Percentiles rank a stretch among this genome's conserved stretches.
Evolutionary conservation across 1,284 basidiomycete species (phyloP).

Genomic region (Cystobasidium sp.): DNA sequence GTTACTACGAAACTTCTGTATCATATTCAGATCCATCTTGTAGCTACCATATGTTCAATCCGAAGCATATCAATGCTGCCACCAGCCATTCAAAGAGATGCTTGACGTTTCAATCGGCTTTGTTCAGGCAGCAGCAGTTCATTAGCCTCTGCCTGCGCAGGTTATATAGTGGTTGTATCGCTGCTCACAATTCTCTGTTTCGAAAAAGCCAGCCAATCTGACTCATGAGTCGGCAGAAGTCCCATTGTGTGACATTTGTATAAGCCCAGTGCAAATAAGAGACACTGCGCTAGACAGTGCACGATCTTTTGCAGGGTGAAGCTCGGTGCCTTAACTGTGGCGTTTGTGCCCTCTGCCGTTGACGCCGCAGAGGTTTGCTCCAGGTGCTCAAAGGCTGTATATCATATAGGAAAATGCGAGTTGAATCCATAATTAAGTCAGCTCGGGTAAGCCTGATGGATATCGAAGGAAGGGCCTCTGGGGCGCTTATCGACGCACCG

Average conservation of each 20-base stretch:
- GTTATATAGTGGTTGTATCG: not conserved
- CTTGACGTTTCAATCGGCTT: conserved; percentile 25
- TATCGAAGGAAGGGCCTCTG: no score
- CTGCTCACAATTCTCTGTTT: conserved; percentile 35
- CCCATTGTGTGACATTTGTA: conserved; percentile 55
- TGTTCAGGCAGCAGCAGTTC: not conserved
- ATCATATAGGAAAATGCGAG: not conserved
- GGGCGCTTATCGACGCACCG: conserved; percentile 35
- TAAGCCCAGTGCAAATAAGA: conserved; percentile 51
- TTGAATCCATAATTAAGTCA: no score
- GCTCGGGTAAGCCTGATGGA: no score
- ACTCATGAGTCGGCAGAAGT: conserved; percentile 51
- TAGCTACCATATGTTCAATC: not conserved
- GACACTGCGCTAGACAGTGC: conserved; percentile 52
- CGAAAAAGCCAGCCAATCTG: conserved; percentile 51
- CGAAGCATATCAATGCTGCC: not conserved
- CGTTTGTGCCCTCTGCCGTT: conserved; percentile 14
- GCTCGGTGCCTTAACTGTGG: conserved; percentile 22
- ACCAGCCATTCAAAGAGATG: conserved; percentile 23
- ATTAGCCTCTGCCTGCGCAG: not conserved
- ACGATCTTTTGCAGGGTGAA: conserved; percentile 52
- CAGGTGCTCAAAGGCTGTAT: conserved; percentile 51
- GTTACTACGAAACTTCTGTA: no score
- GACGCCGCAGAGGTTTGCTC: conserved; percentile 43
- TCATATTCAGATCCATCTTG: not conserved